Percentiles rank a stretch among this genome's conserved stretches.
Evolutionary conservation across 2,329 filamentous ascomycete species (phyloP).

Genomic region (Cercospora nicotianae): DNA sequence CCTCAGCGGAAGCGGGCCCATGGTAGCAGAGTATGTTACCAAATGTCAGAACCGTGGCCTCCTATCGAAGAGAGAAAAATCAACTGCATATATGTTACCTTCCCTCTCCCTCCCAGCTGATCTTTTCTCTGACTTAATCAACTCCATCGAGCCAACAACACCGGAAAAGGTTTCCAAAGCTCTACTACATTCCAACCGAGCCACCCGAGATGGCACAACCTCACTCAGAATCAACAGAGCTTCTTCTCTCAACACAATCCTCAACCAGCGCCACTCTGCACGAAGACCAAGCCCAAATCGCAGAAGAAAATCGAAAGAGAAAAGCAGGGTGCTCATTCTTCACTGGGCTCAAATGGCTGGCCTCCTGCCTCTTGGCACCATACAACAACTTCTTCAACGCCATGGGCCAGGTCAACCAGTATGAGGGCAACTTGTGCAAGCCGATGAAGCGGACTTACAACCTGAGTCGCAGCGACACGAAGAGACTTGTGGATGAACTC

Average conservation of each 20-base stretch:
- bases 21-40: background rate
- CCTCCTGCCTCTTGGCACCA: background rate
- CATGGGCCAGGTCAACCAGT: background rate
- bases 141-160: background rate
- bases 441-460: background rate
- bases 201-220: background rate
- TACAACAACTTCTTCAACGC: background rate
- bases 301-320: background rate
- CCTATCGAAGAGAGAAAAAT: background rate
- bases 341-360: background rate
- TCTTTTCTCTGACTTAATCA: background rate
- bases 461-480: background rate
- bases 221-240: background rate
- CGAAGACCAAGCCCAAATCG: background rate
- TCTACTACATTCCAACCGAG: background rate
- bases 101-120: background rate
- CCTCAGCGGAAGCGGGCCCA: background rate
- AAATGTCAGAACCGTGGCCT: background rate
- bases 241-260: background rate
- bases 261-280: background rate
- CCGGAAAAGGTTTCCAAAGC: background rate
- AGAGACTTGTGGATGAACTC: background rate
- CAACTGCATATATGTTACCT: background rate
- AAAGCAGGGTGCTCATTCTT: background rate
- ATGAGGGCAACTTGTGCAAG: background rate